A percentile compares a stretch with the other conserved stretches of the same genome.
phyloP scores from a whole-genome alignment of 371 early-diverging fungal species.

The Smittium culicis region DNA sequence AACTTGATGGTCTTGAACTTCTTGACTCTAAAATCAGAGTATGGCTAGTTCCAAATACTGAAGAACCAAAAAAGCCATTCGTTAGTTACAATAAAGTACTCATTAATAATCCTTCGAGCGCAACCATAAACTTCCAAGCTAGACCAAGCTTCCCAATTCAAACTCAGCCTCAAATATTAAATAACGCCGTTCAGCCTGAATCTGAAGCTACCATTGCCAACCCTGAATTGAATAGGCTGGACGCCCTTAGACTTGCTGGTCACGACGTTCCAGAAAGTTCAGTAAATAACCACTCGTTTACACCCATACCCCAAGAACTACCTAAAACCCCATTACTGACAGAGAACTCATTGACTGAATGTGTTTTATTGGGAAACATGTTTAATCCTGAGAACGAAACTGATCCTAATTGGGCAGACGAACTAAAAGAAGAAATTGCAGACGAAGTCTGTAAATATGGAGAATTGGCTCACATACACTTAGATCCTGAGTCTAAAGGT shows the following conservation, averaged over 20 bases:
- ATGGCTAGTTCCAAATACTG: neutral
- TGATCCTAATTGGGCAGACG: slow-evolving; percentile 73
- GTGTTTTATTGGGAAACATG: slow-evolving; percentile 75
- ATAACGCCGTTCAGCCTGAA: neutral
- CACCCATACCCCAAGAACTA: slow-evolving; percentile 6
- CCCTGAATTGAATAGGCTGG: slow-evolving; percentile 1
- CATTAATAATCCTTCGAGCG: slow-evolving; percentile 1
- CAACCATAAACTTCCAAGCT: too few species aligned
- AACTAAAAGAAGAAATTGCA: slow-evolving; percentile 72
- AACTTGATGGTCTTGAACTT: slow-evolving; percentile 75
- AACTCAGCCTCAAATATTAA: too few species aligned
- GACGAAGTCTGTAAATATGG: slow-evolving; percentile 75
- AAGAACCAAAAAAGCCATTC: neutral
- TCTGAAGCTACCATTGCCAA: neutral
- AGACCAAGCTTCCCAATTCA: too few species aligned
- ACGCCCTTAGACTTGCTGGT: slow-evolving; percentile 1
- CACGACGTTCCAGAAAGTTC: neutral
- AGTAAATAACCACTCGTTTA: neutral
- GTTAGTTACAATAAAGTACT: neutral
- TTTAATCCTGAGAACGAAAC: slow-evolving; percentile 80
- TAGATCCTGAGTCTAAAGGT: slow-evolving; percentile 58
- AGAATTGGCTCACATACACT: slow-evolving; percentile 52
- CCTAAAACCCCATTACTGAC: neutral
- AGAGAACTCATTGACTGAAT: neutral
- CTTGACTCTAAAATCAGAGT: slow-evolving; percentile 12